Percentiles rank a stretch among this genome's conserved stretches.
These are phyloP conservation scores for Urostyla sp. DNA, from an alignment of 73 alveolate genomes.

Conservation along the genomic window DNA sequence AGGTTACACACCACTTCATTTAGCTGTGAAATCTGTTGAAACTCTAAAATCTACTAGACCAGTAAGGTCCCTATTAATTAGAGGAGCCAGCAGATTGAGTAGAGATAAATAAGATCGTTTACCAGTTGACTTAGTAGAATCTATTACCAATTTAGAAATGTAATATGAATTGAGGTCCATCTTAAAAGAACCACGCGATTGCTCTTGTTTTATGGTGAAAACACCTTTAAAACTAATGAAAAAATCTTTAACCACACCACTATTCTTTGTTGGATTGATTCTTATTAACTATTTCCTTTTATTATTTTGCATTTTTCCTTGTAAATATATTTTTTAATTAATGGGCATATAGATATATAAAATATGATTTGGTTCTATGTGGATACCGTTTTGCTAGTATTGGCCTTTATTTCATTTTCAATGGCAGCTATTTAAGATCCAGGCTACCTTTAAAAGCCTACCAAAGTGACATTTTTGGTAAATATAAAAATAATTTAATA, in stretches of 20 bases:
- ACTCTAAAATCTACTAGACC: slow-evolving; percentile 57
- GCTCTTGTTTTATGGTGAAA: slow-evolving; percentile 58
- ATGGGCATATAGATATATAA: too few species aligned
- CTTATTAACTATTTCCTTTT: slow-evolving; percentile 17
- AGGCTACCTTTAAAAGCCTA: slow-evolving; percentile 34
- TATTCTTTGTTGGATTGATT: slow-evolving; percentile 37
- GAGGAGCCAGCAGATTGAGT: slow-evolving; percentile 76
- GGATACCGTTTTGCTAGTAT: not conserved
- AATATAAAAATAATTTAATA: too few species aligned
- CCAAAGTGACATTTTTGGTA: not conserved
- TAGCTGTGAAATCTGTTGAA: slow-evolving; percentile 80
- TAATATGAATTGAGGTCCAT: slow-evolving; percentile 38
- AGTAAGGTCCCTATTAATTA: slow-evolving; percentile 75
- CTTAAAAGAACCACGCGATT: slow-evolving; percentile 43
- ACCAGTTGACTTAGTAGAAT: slow-evolving; percentile 76
- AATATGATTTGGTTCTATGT: not conserved
- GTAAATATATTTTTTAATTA: slow-evolving; percentile 31
- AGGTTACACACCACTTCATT: slow-evolving; percentile 89
- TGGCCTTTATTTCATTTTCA: not conserved
- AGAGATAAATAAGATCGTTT: slow-evolving; percentile 65
- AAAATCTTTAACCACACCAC: slow-evolving; percentile 42
- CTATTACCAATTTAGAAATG: slow-evolving; percentile 29
- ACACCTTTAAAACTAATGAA: slow-evolving; percentile 64
- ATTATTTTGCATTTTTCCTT: slow-evolving; percentile 45
- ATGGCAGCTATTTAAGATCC: slow-evolving; percentile 16